Percentiles rank a stretch among this genome's conserved stretches.
These are phyloP conservation scores for Polysphondylium violaceum DNA, from an alignment of 78 protist species.

Conservation along the genomic window DNA sequence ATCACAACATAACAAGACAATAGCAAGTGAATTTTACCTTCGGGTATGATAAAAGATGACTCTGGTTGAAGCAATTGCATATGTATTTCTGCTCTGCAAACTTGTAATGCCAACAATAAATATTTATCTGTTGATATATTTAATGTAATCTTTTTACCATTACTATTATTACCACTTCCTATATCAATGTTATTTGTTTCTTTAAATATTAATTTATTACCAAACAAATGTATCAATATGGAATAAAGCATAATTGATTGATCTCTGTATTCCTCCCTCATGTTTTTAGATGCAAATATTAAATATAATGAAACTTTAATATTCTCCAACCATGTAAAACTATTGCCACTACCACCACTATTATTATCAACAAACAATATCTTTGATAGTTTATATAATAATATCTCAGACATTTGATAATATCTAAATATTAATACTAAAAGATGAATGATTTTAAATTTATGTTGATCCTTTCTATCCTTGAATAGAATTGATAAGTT, in stretches of 20 bases:
- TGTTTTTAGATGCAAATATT: constrained; percentile 33
- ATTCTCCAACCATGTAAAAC: background rate
- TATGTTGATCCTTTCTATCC: constrained; percentile 19
- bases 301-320: background rate
- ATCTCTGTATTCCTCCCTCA: constrained; percentile 22
- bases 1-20: constrained; percentile 5
- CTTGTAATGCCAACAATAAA: constrained; percentile 15
- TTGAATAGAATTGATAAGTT: constrained; percentile 6
- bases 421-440: constrained; percentile 1
- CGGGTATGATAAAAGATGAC: background rate
- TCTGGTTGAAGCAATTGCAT: constrained; percentile 11
- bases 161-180: background rate
- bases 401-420: background rate
- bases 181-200: background rate
- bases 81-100: constrained; percentile 46
- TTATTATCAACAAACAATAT: too few species aligned
- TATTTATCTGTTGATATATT: constrained; percentile 4
- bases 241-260: constrained; percentile 46
- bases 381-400: too few species aligned
- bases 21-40: background rate
- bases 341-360: background rate
- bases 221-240: constrained; percentile 15
- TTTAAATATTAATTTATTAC: constrained; percentile 1
- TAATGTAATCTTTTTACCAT: background rate
- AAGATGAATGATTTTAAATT: background rate